These are phyloP conservation scores for Cladophialophora yegresii DNA, from an alignment of 2,329 filamentous ascomycete genomes.

Conservation along the genomic window DNA sequence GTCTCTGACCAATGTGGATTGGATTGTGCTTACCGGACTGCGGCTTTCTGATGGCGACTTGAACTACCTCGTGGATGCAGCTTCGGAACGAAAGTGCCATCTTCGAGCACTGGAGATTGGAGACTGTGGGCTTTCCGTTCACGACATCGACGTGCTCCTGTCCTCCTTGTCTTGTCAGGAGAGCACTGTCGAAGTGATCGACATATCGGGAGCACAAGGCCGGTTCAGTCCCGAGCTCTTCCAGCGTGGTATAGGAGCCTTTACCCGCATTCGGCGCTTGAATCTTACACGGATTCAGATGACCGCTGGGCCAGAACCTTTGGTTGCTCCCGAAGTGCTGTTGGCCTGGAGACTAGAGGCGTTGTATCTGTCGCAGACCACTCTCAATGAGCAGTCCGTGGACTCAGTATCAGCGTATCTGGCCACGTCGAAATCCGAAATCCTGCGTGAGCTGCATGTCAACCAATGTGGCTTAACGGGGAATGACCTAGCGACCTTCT, in stretches of 20 bases:
- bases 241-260: slow-evolving; percentile 66
- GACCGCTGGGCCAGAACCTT: slow-evolving; percentile 62
- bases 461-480: slow-evolving; percentile 69
- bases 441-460: slow-evolving; percentile 62
- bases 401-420: slow-evolving; percentile 68
- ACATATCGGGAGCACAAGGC: slow-evolving; percentile 67
- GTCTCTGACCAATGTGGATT: slow-evolving; percentile 69
- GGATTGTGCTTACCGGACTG: slow-evolving; percentile 69
- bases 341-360: slow-evolving; percentile 69
- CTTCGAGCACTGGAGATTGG: slow-evolving; percentile 68
- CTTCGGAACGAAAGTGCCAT: slow-evolving; percentile 64
- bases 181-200: slow-evolving; percentile 65
- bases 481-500: slow-evolving; percentile 63
- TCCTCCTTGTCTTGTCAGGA: slow-evolving; percentile 66
- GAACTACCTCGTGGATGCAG: slow-evolving; percentile 66
- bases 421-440: slow-evolving; percentile 60
- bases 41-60: slow-evolving; percentile 70
- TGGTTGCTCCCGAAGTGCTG: slow-evolving; percentile 67
- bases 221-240: slow-evolving; percentile 66
- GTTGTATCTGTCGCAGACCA: slow-evolving; percentile 64
- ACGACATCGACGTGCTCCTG: slow-evolving; percentile 59
- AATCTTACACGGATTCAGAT: slow-evolving; percentile 66
- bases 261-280: slow-evolving; percentile 65
- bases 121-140: slow-evolving; percentile 58
- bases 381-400: slow-evolving; percentile 63